phyloP scores from a whole-genome alignment of 2,329 filamentous ascomycete genomes.

The Alternaria sp. region DNA sequence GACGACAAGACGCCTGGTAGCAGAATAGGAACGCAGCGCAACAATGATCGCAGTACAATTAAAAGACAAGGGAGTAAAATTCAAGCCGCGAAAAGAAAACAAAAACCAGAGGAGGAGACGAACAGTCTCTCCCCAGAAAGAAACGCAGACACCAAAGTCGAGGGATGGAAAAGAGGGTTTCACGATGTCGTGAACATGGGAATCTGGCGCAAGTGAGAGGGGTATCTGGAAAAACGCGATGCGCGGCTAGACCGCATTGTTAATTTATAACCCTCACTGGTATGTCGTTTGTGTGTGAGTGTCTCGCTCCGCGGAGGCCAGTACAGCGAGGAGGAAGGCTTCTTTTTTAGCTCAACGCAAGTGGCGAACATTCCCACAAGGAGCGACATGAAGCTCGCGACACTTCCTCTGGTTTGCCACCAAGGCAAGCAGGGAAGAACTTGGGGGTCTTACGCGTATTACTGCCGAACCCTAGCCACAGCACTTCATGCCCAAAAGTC shows the following conservation, averaged over 20 bases:
- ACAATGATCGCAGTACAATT: neutral
- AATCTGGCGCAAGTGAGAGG: constrained; percentile 8
- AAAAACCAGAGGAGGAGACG: neutral
- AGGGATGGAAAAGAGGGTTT: neutral
- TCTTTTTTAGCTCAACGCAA: neutral
- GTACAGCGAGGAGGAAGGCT: neutral
- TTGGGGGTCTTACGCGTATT: neutral
- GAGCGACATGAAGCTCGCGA: constrained; percentile 2
- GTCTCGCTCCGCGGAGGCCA: constrained; percentile 7
- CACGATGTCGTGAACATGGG: constrained; percentile 11
- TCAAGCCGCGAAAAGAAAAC: neutral
- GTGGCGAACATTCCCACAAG: neutral
- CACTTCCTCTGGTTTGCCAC: constrained; percentile 3
- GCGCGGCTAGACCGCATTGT: constrained; percentile 16
- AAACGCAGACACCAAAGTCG: neutral
- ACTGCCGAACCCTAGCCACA: neutral
- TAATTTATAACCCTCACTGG: constrained; percentile 9
- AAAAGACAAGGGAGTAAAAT: neutral
- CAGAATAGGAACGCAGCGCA: neutral
- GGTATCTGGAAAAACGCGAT: constrained; percentile 8
- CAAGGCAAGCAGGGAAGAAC: neutral
- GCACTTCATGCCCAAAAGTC: neutral
- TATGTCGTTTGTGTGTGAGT: neutral
- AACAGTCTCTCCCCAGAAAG: neutral
- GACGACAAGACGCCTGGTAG: neutral